Base-by-base conservation (phyloP, 2,329 filamentous ascomycete species). In the Alternaria panax region DNA sequence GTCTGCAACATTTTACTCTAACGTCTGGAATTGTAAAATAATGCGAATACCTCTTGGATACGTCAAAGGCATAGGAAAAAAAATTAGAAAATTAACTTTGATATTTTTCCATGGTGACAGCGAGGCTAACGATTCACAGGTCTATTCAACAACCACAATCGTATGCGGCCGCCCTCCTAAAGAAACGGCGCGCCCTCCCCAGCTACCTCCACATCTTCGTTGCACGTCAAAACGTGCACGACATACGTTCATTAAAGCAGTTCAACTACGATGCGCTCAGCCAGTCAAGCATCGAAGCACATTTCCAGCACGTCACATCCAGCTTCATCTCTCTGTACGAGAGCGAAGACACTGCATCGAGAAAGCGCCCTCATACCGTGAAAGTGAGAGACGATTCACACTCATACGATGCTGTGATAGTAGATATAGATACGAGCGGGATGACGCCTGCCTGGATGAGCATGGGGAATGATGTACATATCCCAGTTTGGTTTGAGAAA, bases 401-500 rank as follows among this genome's bases (percentile, higher is more conserved):
- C 2, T 36, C 45, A 20, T 16, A 27, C 11, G 34, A 28, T 11
- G 48, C 48, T 4, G 24, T 25, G 12, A 25, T 27, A n/a, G 22
- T 57, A 22, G n/a, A 38, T 5, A 14, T 57, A 11, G 40, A 57
- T 24, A 57, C 48, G 3, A 51, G 16, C 24, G 27, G 38, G 20
- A 28, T 40, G 40, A 14, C 24, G 30, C n/a, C 43, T 38, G 22
- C 47, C 25, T 28, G 54, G 47, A 36, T 52, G 20, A 34, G 18
- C 20, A 18, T 48, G 11, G 45, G 30, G 22, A 18, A 48, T 34
- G 47, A 20, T 25, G 32, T 32, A 7, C 28, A 46, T 7, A 20
- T 63, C 2, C 62, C 59, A 16, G 52, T 57, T 32, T 64, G 59
- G 62, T 27, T 64, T 18, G 45, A 48, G 28, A 11, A 48, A 4